Percentiles rank a stretch among this genome's conserved stretches.
phyloP scores from a whole-genome alignment of 1,139 yeast species.

The Debaryomyces sp. region DNA sequence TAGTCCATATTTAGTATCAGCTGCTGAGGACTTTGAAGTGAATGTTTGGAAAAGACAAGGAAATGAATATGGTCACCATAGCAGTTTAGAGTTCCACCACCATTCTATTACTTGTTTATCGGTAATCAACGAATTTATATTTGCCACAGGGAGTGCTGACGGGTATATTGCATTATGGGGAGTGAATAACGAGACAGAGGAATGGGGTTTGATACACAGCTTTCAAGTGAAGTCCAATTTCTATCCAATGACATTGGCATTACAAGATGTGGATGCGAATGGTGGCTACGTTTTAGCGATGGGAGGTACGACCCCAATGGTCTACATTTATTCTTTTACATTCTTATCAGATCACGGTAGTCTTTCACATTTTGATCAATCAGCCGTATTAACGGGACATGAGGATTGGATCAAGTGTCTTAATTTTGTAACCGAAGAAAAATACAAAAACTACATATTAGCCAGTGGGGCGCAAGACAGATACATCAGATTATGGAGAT shows the following conservation, averaged over 20 bases:
- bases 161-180: slow-evolving; percentile 62
- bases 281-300: slow-evolving; percentile 62
- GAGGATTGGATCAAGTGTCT: slow-evolving; percentile 92
- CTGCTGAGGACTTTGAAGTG: slow-evolving; percentile 65
- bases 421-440: slow-evolving; percentile 54
- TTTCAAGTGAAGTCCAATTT: slow-evolving; percentile 53
- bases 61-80: slow-evolving; percentile 25
- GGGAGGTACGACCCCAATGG: slow-evolving; percentile 73
- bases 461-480: slow-evolving; percentile 92
- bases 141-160: slow-evolving; percentile 68
- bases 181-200: slow-evolving; percentile 14
- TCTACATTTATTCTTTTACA: slow-evolving; percentile 58
- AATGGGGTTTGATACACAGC: slow-evolving; percentile 30
- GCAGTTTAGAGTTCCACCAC: slow-evolving; percentile 39
- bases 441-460: slow-evolving; percentile 55
- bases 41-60: slow-evolving; percentile 55
- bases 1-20: slow-evolving; percentile 53
- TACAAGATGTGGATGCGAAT: slow-evolving; percentile 41
- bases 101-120: slow-evolving; percentile 56
- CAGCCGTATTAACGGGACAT: slow-evolving; percentile 75
- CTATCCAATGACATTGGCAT: slow-evolving; percentile 65
- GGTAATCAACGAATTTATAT: slow-evolving; percentile 32
- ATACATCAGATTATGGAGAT: slow-evolving; percentile 84
- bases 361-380: slow-evolving; percentile 30
- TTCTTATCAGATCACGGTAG: slow-evolving; percentile 13